Evolutionary conservation across 305 asterid genomes (phyloP).

Genomic region (Nicotiana rustica): DNA sequence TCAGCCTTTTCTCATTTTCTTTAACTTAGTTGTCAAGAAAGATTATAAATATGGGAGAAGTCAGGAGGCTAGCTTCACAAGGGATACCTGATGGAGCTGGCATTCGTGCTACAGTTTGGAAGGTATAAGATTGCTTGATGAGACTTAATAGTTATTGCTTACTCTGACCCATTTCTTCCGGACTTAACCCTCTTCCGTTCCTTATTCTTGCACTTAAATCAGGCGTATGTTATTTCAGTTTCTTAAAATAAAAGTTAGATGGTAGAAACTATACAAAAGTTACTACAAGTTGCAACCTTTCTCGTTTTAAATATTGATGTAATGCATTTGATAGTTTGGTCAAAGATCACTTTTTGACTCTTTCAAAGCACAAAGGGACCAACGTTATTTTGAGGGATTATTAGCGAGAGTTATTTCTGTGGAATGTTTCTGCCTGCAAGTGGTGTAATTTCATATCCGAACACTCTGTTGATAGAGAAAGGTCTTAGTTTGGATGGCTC

Average conservation of each 20-base stretch:
- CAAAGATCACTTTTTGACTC: background rate
- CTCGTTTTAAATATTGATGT: background rate
- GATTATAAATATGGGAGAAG: conserved; percentile 79
- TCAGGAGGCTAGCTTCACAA: conserved; percentile 83
- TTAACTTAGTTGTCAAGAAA: conserved; percentile 73
- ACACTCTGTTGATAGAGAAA: background rate
- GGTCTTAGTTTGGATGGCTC: conserved; percentile 14
- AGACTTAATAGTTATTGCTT: background rate
- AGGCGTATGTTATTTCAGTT: background rate
- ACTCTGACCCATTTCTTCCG: background rate
- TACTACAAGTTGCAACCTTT: background rate
- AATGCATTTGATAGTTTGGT: background rate
- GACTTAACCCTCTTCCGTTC: background rate
- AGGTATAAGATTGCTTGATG: conserved; percentile 54
- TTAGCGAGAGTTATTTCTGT: background rate
- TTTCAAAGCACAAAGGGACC: background rate
- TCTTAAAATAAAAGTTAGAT: background rate
- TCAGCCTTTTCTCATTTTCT: conserved; percentile 24
- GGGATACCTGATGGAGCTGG: conserved; percentile 94
- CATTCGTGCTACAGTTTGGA: conserved; percentile 90
- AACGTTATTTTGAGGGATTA: background rate
- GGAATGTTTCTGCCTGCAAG: background rate
- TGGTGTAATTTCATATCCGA: background rate
- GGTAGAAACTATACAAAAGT: background rate
- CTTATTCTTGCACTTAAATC: background rate